Evolutionary conservation across 169 alveolate genomes (phyloP).

Genomic region (Eimeria acervulina): DNA sequence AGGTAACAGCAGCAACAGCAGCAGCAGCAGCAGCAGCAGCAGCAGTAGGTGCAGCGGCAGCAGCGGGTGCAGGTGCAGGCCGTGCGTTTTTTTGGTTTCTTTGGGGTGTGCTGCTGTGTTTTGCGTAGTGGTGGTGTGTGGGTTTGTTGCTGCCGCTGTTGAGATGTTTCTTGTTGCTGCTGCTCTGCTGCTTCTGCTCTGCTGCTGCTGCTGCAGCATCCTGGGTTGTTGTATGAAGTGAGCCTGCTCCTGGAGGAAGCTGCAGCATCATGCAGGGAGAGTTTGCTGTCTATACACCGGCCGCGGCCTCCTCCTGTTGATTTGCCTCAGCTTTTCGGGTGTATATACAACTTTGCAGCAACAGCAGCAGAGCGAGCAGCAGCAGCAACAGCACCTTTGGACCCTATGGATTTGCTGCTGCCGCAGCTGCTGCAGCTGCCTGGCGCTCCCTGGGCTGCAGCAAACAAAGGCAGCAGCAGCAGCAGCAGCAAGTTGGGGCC

Average conservation of each 20-base stretch:
- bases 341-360: slow-evolving; percentile 42
- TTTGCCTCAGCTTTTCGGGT: slow-evolving; percentile 30
- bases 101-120: background rate
- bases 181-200: background rate
- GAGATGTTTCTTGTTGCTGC: background rate
- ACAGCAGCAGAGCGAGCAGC: slow-evolving; percentile 41
- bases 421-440: slow-evolving; percentile 9
- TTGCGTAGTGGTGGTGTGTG: too few species aligned
- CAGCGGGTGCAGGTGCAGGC: too few species aligned
- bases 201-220: slow-evolving; percentile 74
- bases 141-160: background rate
- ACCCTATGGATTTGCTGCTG: slow-evolving; percentile 48
- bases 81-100: background rate
- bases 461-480: too few species aligned
- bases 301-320: slow-evolving; percentile 9
- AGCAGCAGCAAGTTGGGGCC: slow-evolving; percentile 29
- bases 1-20: background rate
- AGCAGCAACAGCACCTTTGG: slow-evolving; percentile 41
- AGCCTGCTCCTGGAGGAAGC: slow-evolving; percentile 71
- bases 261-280: slow-evolving; percentile 35
- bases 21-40: too few species aligned
- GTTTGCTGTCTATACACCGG: slow-evolving; percentile 24
- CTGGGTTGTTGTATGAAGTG: slow-evolving; percentile 70
- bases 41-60: too few species aligned
- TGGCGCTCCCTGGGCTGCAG: too few species aligned